phyloP scores from a whole-genome alignment of 768 basidiomycete species.

The Scleroderma bovista region DNA sequence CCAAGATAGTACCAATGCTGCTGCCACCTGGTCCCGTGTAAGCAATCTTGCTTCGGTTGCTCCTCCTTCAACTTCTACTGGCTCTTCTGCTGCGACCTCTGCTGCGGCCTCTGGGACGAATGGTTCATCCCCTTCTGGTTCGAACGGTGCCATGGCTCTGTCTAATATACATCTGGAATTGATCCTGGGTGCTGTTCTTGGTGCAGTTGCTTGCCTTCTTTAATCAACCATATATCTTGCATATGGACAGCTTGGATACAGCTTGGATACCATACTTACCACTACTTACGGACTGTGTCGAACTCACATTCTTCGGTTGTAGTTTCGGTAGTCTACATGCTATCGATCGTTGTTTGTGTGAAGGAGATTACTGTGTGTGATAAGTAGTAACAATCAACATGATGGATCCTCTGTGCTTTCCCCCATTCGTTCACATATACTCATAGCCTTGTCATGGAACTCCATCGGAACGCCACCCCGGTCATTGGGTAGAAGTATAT shows the following conservation, averaged over 20 bases:
- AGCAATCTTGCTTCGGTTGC: constrained; percentile 39
- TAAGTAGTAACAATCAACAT: too few relatives aligned
- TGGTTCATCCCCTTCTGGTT: constrained; percentile 5
- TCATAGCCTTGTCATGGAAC: constrained; percentile 21
- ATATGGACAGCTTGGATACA: constrained; percentile 1
- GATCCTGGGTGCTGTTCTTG: constrained; percentile 7
- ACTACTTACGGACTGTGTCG: background rate
- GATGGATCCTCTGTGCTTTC: constrained; percentile 1
- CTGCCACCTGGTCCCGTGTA: constrained; percentile 46
- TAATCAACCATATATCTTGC: constrained; percentile 9
- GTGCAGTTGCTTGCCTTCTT: constrained; percentile 11
- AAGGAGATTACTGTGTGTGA: too few relatives aligned
- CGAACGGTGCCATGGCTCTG: constrained; percentile 8
- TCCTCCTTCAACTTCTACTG: constrained; percentile 26
- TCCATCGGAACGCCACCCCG: constrained; percentile 26
- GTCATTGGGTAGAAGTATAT: constrained; percentile 23
- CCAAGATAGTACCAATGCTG: constrained; percentile 37
- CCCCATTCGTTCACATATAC: constrained; percentile 27
- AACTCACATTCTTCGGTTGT: background rate
- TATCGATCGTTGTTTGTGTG: too few relatives aligned
- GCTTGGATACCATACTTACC: background rate
- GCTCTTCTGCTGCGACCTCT: constrained; percentile 12
- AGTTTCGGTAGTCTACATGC: background rate
- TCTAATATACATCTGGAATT: constrained; percentile 12
- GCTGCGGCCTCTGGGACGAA: constrained; percentile 7